Conservation (phyloP, 768 basidiomycete genomes). For the Panaeolus papilionaceus region DNA sequence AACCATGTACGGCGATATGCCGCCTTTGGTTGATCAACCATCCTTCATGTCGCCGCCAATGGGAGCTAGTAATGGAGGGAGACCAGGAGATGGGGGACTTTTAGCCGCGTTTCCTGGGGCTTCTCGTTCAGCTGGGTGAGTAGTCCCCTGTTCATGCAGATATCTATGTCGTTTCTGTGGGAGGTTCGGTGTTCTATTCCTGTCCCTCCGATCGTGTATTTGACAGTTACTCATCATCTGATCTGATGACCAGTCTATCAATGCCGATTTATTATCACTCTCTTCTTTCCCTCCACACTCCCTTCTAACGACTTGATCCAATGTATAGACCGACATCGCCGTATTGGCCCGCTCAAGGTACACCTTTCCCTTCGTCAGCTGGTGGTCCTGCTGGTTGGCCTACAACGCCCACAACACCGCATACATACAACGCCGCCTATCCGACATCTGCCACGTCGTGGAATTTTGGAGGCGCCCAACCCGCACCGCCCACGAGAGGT, state of each 20-base stretch:
- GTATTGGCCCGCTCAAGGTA: slow-evolving; percentile 9
- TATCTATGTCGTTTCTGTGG: slow-evolving; percentile 3
- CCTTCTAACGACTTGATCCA: background rate
- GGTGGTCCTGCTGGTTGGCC: slow-evolving; percentile 18
- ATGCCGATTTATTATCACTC: background rate
- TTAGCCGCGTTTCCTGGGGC: slow-evolving; percentile 18
- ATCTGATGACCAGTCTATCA: background rate
- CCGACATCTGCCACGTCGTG: slow-evolving; percentile 19
- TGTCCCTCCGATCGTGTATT: background rate
- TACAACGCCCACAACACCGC: slow-evolving; percentile 16
- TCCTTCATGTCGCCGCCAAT: slow-evolving; percentile 40
- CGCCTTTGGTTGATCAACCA: slow-evolving; percentile 29
- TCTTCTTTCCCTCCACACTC: background rate
- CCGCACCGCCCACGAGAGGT: background rate
- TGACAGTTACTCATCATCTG: background rate
- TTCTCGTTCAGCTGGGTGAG: slow-evolving; percentile 21
- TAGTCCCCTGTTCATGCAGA: background rate
- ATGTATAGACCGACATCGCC: background rate
- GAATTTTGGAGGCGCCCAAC: slow-evolving; percentile 16
- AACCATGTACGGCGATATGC: slow-evolving; percentile 17
- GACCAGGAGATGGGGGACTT: slow-evolving; percentile 28
- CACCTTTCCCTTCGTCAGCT: background rate
- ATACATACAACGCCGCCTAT: slow-evolving; percentile 19
- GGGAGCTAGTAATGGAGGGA: slow-evolving; percentile 39
- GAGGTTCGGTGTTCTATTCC: background rate